Evolutionary conservation across 83 land plant species (phyloP), one percentile per base, ranked within the genome.

Genomic region (Diphasiastrum complanatum): DNA sequence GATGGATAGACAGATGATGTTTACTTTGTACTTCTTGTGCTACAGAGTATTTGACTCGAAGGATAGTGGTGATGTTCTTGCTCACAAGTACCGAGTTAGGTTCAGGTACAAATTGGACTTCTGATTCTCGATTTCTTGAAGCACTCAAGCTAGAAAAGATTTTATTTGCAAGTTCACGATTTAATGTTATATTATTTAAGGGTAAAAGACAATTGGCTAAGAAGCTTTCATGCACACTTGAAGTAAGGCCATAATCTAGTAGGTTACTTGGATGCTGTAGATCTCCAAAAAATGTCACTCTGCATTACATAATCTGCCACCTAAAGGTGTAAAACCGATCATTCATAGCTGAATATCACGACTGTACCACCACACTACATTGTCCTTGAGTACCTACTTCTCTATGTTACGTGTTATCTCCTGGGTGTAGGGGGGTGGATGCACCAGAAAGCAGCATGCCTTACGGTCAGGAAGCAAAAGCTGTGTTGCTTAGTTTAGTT

Each of bases 381-480:
- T 83, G 90, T 85, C 65, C 8, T 33, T 38, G 3, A 59, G 33
- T 28, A 50, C 16, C 49, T 45, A 30, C 5, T 14, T 49, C 45
- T 57, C 35, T 27, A 26, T 51, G 33, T 10, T 18, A 32, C 27
- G 32, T 32, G 12, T 51, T 29, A 19, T 33, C 31, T 25, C 0
- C 0, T 35, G 1, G 24, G 61, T 80, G n/a, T n/a, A 92, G 95
- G 62, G 97, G 97, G 49, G 87, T 92, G 12, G 97, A 92, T 72
- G 95, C 97, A 29, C 97, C 95, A 14, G 97, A 92, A 68, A 81
- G 76, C 33, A 18, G 56, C 24, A 85, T 85, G 90, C 87, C 95
- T n/a, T 85, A 67, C 60, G 97, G 97, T 28, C 72, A 72, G 50
- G 79, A 92, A 40, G 82, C 97, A 47, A 87, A 79, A 61, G 79